Conservation (phyloP, 1,284 basidiomycete genomes). For the Nidula niveotomentosa region DNA sequence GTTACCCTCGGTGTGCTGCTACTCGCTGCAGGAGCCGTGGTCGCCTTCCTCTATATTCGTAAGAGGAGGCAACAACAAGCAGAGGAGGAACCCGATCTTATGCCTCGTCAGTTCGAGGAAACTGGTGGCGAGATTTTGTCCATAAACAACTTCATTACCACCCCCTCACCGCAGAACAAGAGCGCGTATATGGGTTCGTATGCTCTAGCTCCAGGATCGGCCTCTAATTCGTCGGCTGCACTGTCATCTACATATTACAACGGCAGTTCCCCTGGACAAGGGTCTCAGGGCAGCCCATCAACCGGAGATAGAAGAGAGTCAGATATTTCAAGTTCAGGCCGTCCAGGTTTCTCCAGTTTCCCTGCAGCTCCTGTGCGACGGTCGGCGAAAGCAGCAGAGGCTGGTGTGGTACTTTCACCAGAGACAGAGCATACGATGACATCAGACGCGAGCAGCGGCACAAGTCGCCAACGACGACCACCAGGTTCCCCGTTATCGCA, state of each 20-base stretch:
- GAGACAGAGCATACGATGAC: conserved; percentile 18
- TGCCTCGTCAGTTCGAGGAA: conserved; percentile 12
- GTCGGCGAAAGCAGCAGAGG: neutral
- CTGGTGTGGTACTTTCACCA: conserved; percentile 1
- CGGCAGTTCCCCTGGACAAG: too few relatives aligned
- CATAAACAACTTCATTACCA: conserved; percentile 4
- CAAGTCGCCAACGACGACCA: conserved; percentile 9
- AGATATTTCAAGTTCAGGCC: too few relatives aligned
- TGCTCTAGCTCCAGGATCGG: conserved; percentile 5
- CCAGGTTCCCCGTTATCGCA: neutral
- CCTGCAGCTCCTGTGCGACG: neutral
- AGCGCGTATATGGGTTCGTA: too few relatives aligned
- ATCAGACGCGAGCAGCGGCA: conserved; percentile 25
- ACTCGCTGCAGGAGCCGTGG: conserved; percentile 8
- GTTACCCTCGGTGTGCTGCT: conserved; percentile 17
- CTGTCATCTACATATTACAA: too few relatives aligned
- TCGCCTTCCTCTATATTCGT: conserved; percentile 11
- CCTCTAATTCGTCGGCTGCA: neutral
- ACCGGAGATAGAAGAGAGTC: too few relatives aligned
- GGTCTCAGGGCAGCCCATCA: too few relatives aligned
- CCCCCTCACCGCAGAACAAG: conserved; percentile 4
- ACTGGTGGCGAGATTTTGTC: conserved; percentile 11
- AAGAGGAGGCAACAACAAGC: conserved; percentile 8
- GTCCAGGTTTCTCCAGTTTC: neutral
- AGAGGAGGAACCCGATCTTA: conserved; percentile 8